Evolutionary conservation across 2,329 filamentous ascomycete species (phyloP), one percentile per base, ranked within the genome.

Genomic region (Myriosclerotinia curreyana): DNA sequence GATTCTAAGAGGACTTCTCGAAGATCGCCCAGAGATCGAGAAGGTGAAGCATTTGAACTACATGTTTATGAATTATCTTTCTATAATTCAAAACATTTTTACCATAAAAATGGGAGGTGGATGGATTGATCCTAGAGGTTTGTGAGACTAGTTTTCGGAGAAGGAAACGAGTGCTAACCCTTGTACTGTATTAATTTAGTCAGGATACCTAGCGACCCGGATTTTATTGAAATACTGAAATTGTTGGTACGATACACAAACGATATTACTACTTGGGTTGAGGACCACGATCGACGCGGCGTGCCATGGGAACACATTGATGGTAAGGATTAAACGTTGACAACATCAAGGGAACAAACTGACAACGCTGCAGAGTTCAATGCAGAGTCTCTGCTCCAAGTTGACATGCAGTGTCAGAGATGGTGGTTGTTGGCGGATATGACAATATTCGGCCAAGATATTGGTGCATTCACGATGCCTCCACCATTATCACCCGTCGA

Each of bases 341-440:
- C 1, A 2, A 48, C 6, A 59, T 36, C 1, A 25, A 12, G 55
- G 22, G 42, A 25, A 59, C 2, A 20, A 48, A 12, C 31, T 59
- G 31, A 59, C 55, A 38, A 36, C 20, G n/a, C 12, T 12, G 15
- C n/a, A 59, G 42, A 48, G 9, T 48, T 59, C 12, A 25, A 25
- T 31, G 28, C 42, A 25, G 31, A 48, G 0, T 59, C 55, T 20
- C 5, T 59, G n/a, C 28, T 48, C 12, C 28, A 59, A 25, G 55
- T 59, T 8, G 55, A 59, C 5, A 34, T 8, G 8, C 55, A 59
- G 42, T 59, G 55, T n/a, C 55, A 59, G 28, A 59, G 28, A 48
- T 59, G 55, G 55, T 48, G 55, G 55, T n/a, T 11, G 12, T 49
- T 59, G 42, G 55, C 55, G 12, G 40, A 59, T 48, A 49, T 59